Percentiles rank a stretch among this genome's conserved stretches.
Conservation (phyloP, 176 grass and related monocot species). For the Melocanna baccifera region DNA sequence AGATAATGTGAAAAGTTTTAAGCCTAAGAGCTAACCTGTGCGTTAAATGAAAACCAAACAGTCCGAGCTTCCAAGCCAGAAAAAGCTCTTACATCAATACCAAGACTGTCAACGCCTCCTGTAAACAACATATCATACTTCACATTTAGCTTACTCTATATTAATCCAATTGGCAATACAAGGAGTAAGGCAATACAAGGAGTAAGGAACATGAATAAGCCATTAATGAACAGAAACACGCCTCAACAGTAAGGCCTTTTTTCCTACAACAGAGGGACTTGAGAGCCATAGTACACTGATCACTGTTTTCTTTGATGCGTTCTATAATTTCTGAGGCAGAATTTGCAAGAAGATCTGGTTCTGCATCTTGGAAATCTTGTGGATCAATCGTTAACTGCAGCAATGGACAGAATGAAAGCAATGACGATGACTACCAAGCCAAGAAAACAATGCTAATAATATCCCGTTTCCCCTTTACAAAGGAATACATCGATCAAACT, state of each 20-base stretch:
- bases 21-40: conserved; percentile 50
- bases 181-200: too few species aligned
- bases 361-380: conserved; percentile 86
- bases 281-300: conserved; percentile 53
- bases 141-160: conserved; percentile 2
- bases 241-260: conserved; percentile 82
- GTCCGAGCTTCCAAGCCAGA: conserved; percentile 68
- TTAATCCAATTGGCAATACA: not conserved
- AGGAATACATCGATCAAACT: not conserved
- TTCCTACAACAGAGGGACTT: conserved; percentile 78
- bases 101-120: conserved; percentile 80
- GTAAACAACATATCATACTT: conserved; percentile 30
- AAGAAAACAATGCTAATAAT: not conserved
- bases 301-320: conserved; percentile 52
- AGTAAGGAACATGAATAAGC: not conserved
- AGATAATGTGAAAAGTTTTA: not conserved
- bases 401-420: conserved; percentile 28
- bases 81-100: conserved; percentile 85
- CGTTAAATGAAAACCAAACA: conserved; percentile 79
- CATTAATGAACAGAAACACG: conserved; percentile 26
- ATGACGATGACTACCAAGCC: conserved; percentile 13
- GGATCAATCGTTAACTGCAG: conserved; percentile 65
- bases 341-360: conserved; percentile 81
- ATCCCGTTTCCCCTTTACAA: not conserved
- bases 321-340: conserved; percentile 76